These are phyloP conservation scores for Acacia acuminata DNA, from an alignment of 306 rosid species.

Conservation along the genomic window DNA sequence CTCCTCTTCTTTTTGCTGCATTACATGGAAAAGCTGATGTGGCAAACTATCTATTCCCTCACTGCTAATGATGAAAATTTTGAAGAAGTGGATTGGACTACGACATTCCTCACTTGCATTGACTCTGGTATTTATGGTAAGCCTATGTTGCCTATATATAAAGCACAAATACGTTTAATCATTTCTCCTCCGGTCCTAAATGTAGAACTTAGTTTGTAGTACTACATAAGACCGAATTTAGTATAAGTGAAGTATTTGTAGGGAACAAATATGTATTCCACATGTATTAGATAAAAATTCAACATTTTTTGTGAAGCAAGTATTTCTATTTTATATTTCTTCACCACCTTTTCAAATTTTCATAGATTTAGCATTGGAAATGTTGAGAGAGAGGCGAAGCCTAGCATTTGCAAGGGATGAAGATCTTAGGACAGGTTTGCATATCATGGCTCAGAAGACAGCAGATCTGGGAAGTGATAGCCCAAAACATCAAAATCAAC, in stretches of 20 bases:
- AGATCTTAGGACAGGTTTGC: slow-evolving; percentile 23
- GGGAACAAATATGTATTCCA: no score
- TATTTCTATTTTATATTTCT: background rate
- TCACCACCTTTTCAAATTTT: background rate
- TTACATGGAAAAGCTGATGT: slow-evolving; percentile 39
- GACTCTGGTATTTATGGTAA: background rate
- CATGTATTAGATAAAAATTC: no score
- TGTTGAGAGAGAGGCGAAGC: background rate
- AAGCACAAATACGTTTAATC: no score
- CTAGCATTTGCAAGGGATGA: slow-evolving; percentile 28
- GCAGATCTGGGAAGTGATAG: slow-evolving; percentile 9
- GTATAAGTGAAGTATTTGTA: background rate
- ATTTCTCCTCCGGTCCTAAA: no score
- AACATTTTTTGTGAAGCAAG: no score
- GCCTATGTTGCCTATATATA: background rate
- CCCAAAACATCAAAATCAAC: background rate
- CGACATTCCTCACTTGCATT: background rate
- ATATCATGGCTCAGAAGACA: slow-evolving; percentile 30
- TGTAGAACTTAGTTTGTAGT: no score
- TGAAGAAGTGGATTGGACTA: background rate
- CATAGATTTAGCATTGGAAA: slow-evolving; percentile 31
- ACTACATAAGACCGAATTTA: background rate
- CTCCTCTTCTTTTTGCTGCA: slow-evolving; percentile 34
- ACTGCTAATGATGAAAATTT: background rate
- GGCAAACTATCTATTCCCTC: slow-evolving; percentile 8